Conservation (phyloP, 176 grass and related monocot species). For the Triticum dicoccoides region DNA sequence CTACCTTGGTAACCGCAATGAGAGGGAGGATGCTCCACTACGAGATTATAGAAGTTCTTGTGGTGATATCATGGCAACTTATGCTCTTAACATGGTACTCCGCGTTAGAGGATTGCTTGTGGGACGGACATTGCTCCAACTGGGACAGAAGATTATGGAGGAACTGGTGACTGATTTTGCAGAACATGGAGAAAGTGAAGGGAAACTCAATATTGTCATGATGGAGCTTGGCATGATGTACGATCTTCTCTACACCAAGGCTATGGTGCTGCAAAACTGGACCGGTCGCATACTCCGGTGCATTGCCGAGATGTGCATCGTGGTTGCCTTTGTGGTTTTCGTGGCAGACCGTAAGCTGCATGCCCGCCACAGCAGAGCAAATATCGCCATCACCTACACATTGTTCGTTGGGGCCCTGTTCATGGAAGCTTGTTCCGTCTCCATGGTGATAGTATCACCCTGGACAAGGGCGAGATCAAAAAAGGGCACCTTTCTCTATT, state of each 20-base stretch:
- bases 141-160: accelerated
- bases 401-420: not conserved
- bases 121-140: not conserved
- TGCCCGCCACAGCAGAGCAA: not conserved
- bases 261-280: not conserved
- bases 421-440: not conserved
- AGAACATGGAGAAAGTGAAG: accelerated
- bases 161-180: not conserved
- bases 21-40: no score
- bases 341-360: not conserved
- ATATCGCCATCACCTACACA: not conserved
- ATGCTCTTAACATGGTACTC: not conserved
- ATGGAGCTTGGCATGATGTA: slow-evolving; percentile 17
- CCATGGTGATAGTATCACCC: not conserved
- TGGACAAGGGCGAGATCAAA: not conserved
- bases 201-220: not conserved
- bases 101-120: not conserved
- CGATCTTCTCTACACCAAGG: slow-evolving; percentile 11
- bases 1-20: not conserved
- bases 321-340: not conserved
- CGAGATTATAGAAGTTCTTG: no score
- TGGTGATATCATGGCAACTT: not conserved
- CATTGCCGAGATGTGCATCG: not conserved
- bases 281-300: not conserved
- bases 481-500: not conserved